Base-by-base conservation (phyloP, 2,329 filamentous ascomycete species). In the Drechslerella coelobrocha region DNA sequence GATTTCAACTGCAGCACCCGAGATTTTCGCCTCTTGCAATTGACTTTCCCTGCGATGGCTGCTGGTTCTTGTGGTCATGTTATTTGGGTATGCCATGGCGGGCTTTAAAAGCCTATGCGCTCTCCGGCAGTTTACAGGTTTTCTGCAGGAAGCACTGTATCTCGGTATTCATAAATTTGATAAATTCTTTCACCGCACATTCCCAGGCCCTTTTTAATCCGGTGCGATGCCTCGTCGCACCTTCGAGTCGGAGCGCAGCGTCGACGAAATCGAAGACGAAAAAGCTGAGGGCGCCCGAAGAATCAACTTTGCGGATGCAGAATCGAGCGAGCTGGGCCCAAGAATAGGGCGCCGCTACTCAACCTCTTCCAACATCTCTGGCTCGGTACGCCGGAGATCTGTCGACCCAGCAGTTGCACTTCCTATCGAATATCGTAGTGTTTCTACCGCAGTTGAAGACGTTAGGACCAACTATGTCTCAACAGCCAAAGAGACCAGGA, bases 361-460 rank as follows among this genome's bases (percentile, higher is more conserved):
- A 23, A 45, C 24, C 19, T 14, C 47, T 23, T 61, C 57, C 1
- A 61, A 54, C 47, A 54, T 54, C 21, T 61, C 57, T 5, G 48
- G 57, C 19, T 71, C 66, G 21, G 54, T 71, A 54, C 47, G 59
- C 29, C 19, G 50, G 2, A 61, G 66, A 24, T 54, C 53, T 31
- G 48, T 71, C 8, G 66, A 71, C 48, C 66, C 66, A 2, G 53
- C 66, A 39, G 53, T 71, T 39, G 59, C 54, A 2, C 39, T 71
- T 39, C 66, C 66, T 14, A 63, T 71, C 17, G 53, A 71, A 37
- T 71, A 71, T 41, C 66, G 66, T 24, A 59, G 45, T 14, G 66
- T 71, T 34, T 71, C 66, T 23, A 45, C 52, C 19, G 66, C 66
- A 8, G 59, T 71, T 47, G 66, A 71, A 23, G 66, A 71, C 39